Base-by-base conservation (phyloP, 805 yeast genomes). In the Brettanomyces sp. region DNA sequence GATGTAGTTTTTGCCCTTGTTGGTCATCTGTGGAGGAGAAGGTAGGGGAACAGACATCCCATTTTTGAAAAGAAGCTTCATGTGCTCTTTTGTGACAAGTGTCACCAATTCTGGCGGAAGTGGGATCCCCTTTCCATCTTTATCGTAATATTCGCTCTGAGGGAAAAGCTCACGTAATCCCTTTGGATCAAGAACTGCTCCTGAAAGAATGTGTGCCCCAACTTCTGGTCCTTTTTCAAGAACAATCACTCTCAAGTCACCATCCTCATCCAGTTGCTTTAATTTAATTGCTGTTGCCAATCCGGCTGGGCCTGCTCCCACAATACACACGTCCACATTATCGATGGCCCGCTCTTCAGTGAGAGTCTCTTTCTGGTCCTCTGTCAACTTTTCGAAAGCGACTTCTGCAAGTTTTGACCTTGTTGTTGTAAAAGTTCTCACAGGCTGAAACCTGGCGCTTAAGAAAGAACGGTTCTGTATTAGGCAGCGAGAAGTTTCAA, bases 271-370 rank as follows among this genome's bases (percentile, higher is more conserved):
- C 34, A 91, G 66, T 61, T 90, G 96, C 63, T 93, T 93, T 49
- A 88, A 69, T 53, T 77, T 75, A 51, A 93, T 93, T 11, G 98
- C 98, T 2, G 99, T 83, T 1, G 96, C 90, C 43, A 93, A 69
- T 3, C 99, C 99, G 1, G 98, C 95, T 5, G 98, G 98, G 0
- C 99, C 99, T 34, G 95, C 98, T 39, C 99, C 99, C 2, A 93
- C 95, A 44, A 93, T 88, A 57, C 95, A 85, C 22, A 93, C 95
- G 63, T 93, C 99, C 12, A 87, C 96, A 32, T 78, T 76, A 58
- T 93, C 99, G 12, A 73, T 76, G 5, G 85, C 95, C 47, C 98
- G 71, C 51, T 82, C 86, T 50, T 78, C 82, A 1, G 68, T 68
- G 13, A 82, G 64, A 4, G 66, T 47, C 34, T 66, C 76, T 52